Evolutionary conservation across 176 grass and related monocot genomes (phyloP).

Genomic region (Eleusine indica): DNA sequence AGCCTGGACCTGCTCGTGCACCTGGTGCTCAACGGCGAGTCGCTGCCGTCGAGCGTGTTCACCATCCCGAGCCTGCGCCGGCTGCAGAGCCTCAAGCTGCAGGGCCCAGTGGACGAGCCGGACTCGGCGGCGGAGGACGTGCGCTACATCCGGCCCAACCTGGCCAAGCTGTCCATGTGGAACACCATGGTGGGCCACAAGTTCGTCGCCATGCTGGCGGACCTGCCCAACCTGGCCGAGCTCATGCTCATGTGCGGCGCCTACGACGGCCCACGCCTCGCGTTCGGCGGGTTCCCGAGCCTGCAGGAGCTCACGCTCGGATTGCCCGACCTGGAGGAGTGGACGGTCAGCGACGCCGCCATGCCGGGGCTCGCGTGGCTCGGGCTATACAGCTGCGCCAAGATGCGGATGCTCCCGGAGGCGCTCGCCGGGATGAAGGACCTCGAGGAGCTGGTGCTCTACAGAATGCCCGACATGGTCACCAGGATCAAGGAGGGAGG

Average conservation of each 20-base stretch:
- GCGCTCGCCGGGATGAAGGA: conserved; percentile 44
- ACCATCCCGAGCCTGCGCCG: conserved; percentile 41
- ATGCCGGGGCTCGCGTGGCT: conserved; percentile 39
- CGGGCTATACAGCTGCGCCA: conserved; percentile 44
- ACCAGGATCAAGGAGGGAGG: conserved; percentile 41
- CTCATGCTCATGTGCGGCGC: conserved; percentile 31
- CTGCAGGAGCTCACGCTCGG: conserved; percentile 41
- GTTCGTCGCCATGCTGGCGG: conserved; percentile 56
- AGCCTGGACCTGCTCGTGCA: conserved; percentile 54
- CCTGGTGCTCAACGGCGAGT: conserved; percentile 45
- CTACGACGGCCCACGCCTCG: conserved; percentile 42
- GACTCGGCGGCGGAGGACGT: conserved; percentile 4
- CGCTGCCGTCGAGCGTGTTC: conserved; percentile 49
- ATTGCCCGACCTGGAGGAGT: conserved; percentile 46
- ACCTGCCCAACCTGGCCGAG: conserved; percentile 49
- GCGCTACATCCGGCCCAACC: conserved; percentile 54
- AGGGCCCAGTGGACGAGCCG: conserved; percentile 34
- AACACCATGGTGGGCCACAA: conserved; percentile 41
- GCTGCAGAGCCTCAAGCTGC: conserved; percentile 54
- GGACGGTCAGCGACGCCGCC: conserved; percentile 11
- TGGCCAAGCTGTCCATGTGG: conserved; percentile 46
- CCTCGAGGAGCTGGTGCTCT: conserved; percentile 61
- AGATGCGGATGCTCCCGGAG: conserved; percentile 55
- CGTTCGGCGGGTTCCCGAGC: conserved; percentile 43
- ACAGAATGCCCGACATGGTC: conserved; percentile 51